Base-by-base conservation (phyloP, 108 stramenopile genomes). In the Cyclotella cryptica region DNA sequence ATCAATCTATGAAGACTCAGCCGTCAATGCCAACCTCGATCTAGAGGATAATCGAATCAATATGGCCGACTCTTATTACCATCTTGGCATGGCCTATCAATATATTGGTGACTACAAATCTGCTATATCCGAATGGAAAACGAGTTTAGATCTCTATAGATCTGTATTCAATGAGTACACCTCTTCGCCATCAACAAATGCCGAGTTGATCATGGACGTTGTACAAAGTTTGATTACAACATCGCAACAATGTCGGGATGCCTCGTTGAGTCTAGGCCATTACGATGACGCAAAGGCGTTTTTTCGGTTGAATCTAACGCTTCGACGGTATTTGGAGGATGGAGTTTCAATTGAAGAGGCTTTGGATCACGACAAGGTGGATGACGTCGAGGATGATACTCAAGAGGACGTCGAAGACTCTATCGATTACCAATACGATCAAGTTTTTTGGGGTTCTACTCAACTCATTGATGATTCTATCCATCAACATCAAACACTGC, bases 81-180 rank as follows among this genome's bases (percentile, higher is more conserved):
- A 63, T 41, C 27, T 63, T 28, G 62, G 62, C n/a, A 18, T 63
- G n/a, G 62, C 62, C 11, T 63, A 39, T 39, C 29, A 35, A 41
- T 63, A 63, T 19, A 1, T 63, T 4, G 3, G 5, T 0, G 62
- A 63, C 10, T 63, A 35, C 18, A 39, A 2, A 35, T 35, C 27
- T 41, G 62, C 62, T n/a, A n/a, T 41, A 40, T n/a, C 27, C 10
- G 62, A 63, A 41, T 63, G 62, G 62, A 13, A n/a, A 29, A 10
- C 27, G 39, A 63, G 62, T 41, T 41, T 63, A 35, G 27, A 29
- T 41, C n/a, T 29, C 8, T 63, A 63, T 63, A 10, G 62, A 15
- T 6, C 4, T 0, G 10, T 41, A 19, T 63, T 63, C 19, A 7
- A 63, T 39, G 62, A 63, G 18, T 41, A 19, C 11, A 3, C 17